Conservation (phyloP, 1,284 basidiomycete genomes). For the Cutaneotrichosporon mucoides region DNA sequence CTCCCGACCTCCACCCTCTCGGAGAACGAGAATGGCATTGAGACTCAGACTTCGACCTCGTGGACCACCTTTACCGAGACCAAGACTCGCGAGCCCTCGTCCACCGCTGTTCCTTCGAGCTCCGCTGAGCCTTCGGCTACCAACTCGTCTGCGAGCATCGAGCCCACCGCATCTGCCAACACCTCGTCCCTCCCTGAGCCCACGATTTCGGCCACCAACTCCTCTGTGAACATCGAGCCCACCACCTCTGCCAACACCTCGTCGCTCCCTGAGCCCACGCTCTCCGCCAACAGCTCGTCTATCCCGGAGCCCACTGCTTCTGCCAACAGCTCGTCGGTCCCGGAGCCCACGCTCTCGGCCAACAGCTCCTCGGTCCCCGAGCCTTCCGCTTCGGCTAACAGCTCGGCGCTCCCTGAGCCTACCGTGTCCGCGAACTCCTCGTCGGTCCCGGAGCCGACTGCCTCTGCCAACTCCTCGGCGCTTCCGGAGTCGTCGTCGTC, state of each 20-base stretch:
- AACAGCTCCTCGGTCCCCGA: too few relatives aligned
- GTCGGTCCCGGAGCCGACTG: too few relatives aligned
- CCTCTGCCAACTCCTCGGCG: too few relatives aligned
- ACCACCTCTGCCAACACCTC: not conserved
- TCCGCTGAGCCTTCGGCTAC: constrained; percentile 20
- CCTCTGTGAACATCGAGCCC: not conserved
- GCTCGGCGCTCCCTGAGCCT: not conserved
- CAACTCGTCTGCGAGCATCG: constrained; percentile 10
- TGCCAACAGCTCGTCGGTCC: too few relatives aligned
- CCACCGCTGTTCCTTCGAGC: not conserved
- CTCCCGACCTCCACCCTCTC: constrained; percentile 1
- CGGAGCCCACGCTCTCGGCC: too few relatives aligned
- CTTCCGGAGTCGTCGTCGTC: not conserved
- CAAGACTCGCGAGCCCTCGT: constrained; percentile 20
- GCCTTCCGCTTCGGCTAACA: not conserved
- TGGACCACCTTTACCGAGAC: constrained; percentile 36
- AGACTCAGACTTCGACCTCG: constrained; percentile 32
- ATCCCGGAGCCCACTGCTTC: not conserved
- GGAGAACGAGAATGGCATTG: constrained; percentile 37
- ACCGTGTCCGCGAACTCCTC: too few relatives aligned
- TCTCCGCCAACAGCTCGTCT: not conserved
- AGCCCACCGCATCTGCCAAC: constrained; percentile 3
- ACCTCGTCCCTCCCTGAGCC: not conserved
- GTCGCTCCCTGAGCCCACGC: too few relatives aligned
- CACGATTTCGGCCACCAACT: not conserved